phyloP scores from a whole-genome alignment of 2,329 filamentous ascomycete species.

The Cercospora sp. region DNA sequence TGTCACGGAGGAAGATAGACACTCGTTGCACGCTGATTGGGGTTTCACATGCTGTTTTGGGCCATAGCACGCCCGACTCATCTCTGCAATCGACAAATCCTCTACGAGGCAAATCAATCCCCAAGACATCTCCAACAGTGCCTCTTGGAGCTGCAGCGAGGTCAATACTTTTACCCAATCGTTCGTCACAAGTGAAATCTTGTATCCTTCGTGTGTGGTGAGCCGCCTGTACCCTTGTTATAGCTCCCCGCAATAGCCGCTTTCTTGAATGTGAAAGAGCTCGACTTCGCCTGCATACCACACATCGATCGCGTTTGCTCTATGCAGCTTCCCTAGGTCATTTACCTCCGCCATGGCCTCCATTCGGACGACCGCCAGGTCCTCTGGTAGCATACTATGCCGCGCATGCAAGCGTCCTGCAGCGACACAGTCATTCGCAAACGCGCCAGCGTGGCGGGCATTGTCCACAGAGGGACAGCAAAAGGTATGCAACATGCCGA shows the following conservation, averaged over 20 bases:
- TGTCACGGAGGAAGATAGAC: neutral
- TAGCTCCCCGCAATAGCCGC: slow-evolving; percentile 8
- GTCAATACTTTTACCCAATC: slow-evolving; percentile 2
- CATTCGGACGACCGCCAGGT: slow-evolving; percentile 44
- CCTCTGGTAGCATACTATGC: slow-evolving; percentile 42
- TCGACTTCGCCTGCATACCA: neutral
- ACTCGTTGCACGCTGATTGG: neutral
- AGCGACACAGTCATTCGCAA: slow-evolving; percentile 34
- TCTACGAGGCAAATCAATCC: slow-evolving; percentile 4
- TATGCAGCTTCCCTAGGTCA: neutral
- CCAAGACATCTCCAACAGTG: neutral
- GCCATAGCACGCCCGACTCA: slow-evolving; percentile 9
- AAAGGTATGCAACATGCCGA: slow-evolving; percentile 41
- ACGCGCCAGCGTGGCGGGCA: slow-evolving; percentile 44
- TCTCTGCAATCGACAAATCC: neutral
- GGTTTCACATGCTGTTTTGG: slow-evolving; percentile 5
- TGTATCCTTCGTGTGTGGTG: neutral
- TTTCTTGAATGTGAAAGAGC: slow-evolving; percentile 10
- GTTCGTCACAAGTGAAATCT: neutral
- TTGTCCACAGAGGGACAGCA: slow-evolving; percentile 51
- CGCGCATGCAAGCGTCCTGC: slow-evolving; percentile 36
- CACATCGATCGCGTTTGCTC: neutral
- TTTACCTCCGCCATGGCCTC: slow-evolving; percentile 42
- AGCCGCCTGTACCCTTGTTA: neutral
- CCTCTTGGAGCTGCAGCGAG: neutral